Evolutionary conservation across 495 filamentous ascomycete genomes (phyloP).

Genomic region (Tuber microsphaerosporum): DNA sequence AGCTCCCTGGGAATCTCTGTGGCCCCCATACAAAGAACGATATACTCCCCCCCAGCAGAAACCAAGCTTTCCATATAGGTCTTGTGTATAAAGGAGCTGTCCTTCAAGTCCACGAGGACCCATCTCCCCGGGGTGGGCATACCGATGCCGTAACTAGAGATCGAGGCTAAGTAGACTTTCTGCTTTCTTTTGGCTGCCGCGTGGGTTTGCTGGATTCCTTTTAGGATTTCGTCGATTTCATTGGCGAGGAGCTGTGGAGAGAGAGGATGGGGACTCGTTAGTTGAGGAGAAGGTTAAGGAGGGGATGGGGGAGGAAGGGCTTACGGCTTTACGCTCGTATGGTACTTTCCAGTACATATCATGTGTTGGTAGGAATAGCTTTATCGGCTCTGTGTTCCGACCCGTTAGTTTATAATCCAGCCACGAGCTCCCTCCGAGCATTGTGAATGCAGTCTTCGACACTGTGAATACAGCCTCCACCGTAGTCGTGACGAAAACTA

Average conservation of each 20-base stretch:
- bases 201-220: not conserved
- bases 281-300: not conserved
- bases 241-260: not conserved
- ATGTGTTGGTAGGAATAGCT: not conserved
- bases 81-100: not conserved
- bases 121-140: not conserved
- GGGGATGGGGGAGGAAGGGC: not conserved
- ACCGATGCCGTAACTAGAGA: not conserved
- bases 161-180: not conserved
- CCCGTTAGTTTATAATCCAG: not conserved
- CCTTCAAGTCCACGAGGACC: not conserved
- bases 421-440: not conserved
- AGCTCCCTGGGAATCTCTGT: not conserved
- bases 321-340: not conserved
- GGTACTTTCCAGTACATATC: not conserved
- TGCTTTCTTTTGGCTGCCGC: not conserved
- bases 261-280: not conserved
- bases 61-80: not conserved
- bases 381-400: not conserved
- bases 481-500: no score
- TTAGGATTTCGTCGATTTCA: not conserved
- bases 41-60: not conserved
- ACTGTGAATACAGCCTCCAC: no score
- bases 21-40: not conserved
- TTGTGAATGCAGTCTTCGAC: not conserved